Conservation (phyloP, 2,329 filamentous ascomycete species). For the Alternaria gansuensis region DNA sequence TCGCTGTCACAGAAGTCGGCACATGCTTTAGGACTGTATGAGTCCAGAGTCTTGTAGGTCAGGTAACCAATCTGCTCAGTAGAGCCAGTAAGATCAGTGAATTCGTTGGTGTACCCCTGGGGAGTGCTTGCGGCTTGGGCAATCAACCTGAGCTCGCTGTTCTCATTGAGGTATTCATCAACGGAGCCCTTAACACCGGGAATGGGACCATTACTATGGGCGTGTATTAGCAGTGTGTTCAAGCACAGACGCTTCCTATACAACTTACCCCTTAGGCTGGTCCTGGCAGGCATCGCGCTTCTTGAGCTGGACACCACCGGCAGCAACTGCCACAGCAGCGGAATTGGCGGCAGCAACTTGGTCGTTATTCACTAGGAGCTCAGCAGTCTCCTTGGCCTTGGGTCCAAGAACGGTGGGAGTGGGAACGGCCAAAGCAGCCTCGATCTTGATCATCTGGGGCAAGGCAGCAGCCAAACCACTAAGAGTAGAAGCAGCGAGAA, state of each 20-base stretch:
- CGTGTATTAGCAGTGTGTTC: neutral
- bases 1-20: constrained; percentile 36
- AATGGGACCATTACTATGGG: neutral
- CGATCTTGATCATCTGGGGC: constrained; percentile 50
- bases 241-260: neutral
- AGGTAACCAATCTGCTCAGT: constrained; percentile 42
- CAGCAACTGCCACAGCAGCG: constrained; percentile 25
- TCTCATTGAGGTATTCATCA: constrained; percentile 20
- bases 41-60: constrained; percentile 39
- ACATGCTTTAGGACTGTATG: constrained; percentile 30
- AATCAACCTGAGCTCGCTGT: constrained; percentile 18
- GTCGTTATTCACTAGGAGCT: constrained; percentile 7
- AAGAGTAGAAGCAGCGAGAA: constrained; percentile 27
- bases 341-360: constrained; percentile 6
- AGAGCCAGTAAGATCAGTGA: constrained; percentile 28
- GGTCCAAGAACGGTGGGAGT: constrained; percentile 40
- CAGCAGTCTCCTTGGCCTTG: constrained; percentile 29
- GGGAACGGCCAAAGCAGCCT: constrained; percentile 48
- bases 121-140: constrained; percentile 26
- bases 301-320: constrained; percentile 18
- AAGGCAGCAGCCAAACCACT: constrained; percentile 31
- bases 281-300: constrained; percentile 26
- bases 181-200: constrained; percentile 1
- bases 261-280: constrained; percentile 29
- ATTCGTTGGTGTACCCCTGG: constrained; percentile 28